A percentile compares a stretch with the other conserved stretches of the same genome.
phyloP scores from a whole-genome alignment of 2,329 filamentous ascomycete genomes.

The Botrytis squamosa region DNA sequence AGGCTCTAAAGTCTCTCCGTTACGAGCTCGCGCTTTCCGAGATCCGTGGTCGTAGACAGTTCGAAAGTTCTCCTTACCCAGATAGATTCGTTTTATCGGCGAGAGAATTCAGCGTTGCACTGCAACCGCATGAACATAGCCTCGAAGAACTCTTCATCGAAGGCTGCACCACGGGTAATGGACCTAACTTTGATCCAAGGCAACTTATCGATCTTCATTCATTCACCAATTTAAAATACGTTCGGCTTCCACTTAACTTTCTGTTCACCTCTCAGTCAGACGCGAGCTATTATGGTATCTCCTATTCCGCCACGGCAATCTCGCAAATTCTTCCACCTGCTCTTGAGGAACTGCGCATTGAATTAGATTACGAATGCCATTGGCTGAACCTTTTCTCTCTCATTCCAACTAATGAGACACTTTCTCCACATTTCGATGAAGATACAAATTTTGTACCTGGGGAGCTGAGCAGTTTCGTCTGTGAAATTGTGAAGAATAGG shows the following conservation, averaged over 20 bases:
- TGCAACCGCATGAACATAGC: background rate
- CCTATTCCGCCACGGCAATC: background rate
- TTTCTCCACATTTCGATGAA: rapidly evolving
- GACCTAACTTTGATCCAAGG: background rate
- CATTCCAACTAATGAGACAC: background rate
- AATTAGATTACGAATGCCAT: background rate
- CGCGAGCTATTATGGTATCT: background rate
- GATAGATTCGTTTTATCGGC: background rate
- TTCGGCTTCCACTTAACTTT: background rate
- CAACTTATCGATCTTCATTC: background rate
- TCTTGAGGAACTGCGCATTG: background rate
- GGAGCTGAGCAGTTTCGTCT: background rate
- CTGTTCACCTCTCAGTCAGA: background rate
- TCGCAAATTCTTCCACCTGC: background rate
- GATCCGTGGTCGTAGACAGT: too few species aligned
- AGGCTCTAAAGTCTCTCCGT: too few species aligned
- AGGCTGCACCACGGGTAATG: too few species aligned
- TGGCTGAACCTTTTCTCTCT: background rate
- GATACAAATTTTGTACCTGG: background rate
- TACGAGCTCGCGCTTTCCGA: too few species aligned
- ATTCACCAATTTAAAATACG: background rate
- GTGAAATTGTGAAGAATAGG: background rate
- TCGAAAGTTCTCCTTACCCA: too few species aligned
- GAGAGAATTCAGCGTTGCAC: background rate
- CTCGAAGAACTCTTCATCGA: background rate